Base-by-base conservation (phyloP, 169 alveolate species). In the Toxoplasma gondii region DNA sequence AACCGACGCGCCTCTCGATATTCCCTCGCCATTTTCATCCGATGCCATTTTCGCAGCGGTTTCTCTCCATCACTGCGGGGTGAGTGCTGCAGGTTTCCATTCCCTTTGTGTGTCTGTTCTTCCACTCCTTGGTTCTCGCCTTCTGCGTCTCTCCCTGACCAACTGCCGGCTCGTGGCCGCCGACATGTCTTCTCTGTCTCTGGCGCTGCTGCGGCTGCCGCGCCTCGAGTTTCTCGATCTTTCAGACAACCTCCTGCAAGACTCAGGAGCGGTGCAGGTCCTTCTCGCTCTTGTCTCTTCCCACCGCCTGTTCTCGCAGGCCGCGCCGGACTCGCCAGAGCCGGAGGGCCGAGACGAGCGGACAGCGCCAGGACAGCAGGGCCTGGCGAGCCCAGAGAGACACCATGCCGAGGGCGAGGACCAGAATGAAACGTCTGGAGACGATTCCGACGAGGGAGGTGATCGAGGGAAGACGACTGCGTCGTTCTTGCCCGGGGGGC, bases 131-230 rank as follows among this genome's bases (percentile, higher is more conserved):
- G 44, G 41, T 17, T 9, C 54, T 10, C 58, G 64, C 12, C 64
- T 82, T 12, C 90, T 24, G 38, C 34, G 36, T 0, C 64, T 82
- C 31, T 44, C 53, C 36, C 9, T 82, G 41, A 49, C 39, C 31
- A 36, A 82, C 90, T 82, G 90, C 24, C 90, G 90, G 39, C 64
- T 82, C 27, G 67, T 0, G 38, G 90, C 69, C 17, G 67, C 67
- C 31, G 90, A 82, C 64, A 36, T 36, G 90, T 27, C 54, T 38
- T 9, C 34, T 9, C 67, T 82, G 36, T 22, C 69, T 34, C 34
- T 43, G 31, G 90, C 69, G n/a, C 64, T 82, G 17, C 17, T 12
- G 90, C 90, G 5, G n/a, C 67, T 82, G 43, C 90, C 67, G 34
- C n/a, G n/a, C 38, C 43, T 82, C 41, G 67, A 82, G 67, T 17